Evolutionary conservation across 805 yeast genomes (phyloP).

Genomic region (Metschnikowia drakensbergensis): DNA sequence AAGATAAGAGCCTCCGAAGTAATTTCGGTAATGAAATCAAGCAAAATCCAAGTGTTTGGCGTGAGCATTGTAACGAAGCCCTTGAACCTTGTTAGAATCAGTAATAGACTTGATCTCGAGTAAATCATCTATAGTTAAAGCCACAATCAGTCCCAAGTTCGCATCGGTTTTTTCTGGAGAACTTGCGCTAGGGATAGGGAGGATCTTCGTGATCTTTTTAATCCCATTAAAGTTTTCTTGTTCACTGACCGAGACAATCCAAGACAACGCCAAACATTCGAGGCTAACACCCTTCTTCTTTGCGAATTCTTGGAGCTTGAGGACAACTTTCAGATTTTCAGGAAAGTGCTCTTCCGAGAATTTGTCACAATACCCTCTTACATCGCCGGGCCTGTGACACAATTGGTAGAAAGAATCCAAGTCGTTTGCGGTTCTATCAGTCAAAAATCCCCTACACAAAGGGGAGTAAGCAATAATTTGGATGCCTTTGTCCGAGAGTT

Average conservation of each 20-base stretch:
- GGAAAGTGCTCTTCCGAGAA: slow-evolving; percentile 55
- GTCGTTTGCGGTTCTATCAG: slow-evolving; percentile 51
- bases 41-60: slow-evolving; percentile 12
- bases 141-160: slow-evolving; percentile 46
- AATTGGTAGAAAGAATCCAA: slow-evolving; percentile 24
- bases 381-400: slow-evolving; percentile 53
- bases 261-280: slow-evolving; percentile 46
- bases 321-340: slow-evolving; percentile 49
- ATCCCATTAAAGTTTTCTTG: slow-evolving; percentile 44
- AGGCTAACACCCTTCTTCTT: slow-evolving; percentile 49
- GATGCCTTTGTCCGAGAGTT: slow-evolving; percentile 53
- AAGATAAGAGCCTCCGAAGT: too few species aligned
- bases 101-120: slow-evolving; percentile 47
- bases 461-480: slow-evolving; percentile 83
- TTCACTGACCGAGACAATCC: slow-evolving; percentile 63
- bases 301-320: slow-evolving; percentile 49
- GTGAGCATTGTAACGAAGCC: slow-evolving; percentile 50
- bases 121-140: slow-evolving; percentile 56
- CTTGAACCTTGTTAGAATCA: slow-evolving; percentile 43
- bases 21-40: not conserved
- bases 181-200: slow-evolving; percentile 83
- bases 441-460: slow-evolving; percentile 70
- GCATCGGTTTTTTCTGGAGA: slow-evolving; percentile 55
- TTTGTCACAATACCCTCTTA: slow-evolving; percentile 49
- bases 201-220: slow-evolving; percentile 45